Evolutionary conservation across 2,329 filamentous ascomycete species (phyloP), one percentile per base, ranked within the genome.

Genomic region (Fusarium udum): DNA sequence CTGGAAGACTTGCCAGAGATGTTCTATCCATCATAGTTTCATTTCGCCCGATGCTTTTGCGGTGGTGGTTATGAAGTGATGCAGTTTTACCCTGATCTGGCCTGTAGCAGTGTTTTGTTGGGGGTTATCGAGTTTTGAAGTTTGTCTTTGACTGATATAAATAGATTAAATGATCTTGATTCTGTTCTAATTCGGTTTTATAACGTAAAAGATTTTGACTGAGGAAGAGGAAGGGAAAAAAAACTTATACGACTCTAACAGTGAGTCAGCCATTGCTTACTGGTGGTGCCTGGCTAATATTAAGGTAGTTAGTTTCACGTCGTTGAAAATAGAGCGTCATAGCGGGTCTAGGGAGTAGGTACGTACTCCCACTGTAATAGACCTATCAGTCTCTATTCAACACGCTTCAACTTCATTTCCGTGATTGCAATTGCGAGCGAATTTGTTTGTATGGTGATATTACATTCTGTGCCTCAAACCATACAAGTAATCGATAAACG

Each of bases 1-100:
- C 82, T 10, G 87, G 86, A 11, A 89, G 83, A 37, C 78, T 79
- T 63, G 81, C 80, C 66, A 88, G 80, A 52, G 74, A 82, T 46
- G 78, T 64, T 20, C 69, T 64, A 56, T 75, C 70, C 74, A 80
- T 80, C 37, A 39, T 76, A 57, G 42, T 40, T 61, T 64, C 56
- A 75, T 75, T 64, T 73, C 61, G 63, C 48, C 43, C 16, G 28
- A 34, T 37, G 39, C 40, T 36, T 39, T 53, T 63, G 55, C 34
- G 18, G 31, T 34, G 18, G 34, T 39, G 34, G 43, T 20, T 40
- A 48, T 64, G 51, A 69, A 58, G 64, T 43, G 58, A 69, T 64
- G 66, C 53, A 46, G 56, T 64, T 45, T 52, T 24, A 40, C 31
- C 13, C 20, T 42, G 55, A 34, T 37, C 32, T 40, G 52, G 52